Base-by-base conservation (phyloP, 2,329 filamentous ascomycete species). In the Apiospora marii region DNA sequence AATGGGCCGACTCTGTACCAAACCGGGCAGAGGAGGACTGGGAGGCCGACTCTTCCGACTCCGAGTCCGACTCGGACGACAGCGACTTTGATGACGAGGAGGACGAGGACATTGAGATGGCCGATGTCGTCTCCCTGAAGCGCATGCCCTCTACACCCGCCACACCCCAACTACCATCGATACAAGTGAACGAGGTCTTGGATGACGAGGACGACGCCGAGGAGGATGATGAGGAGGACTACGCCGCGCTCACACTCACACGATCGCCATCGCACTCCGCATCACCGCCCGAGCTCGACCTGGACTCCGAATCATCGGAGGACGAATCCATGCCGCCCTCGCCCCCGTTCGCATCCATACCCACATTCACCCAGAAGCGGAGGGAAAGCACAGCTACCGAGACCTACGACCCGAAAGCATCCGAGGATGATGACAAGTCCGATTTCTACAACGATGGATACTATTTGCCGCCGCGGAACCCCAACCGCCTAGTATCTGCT, bases 1-100 rank as follows among this genome's bases (percentile, higher is more conserved):
- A 96, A 87, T 98, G 94, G 94, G 93, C 94, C 80, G 94, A 97
- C 82, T 88, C 90, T 72, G 89, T 95, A 75, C 87, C 89, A 74
- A 93, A 95, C 83, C 92, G 94, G 76, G 85, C 89, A 70, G 90
- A 94, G 81, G 91, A 94, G 74, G 92, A 94, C 76, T 91, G 89
- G 86, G 86, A 91, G 74, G 88, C 87, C 76, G 68, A 70, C 48
- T 58, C 68, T 22, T 88, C 89, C 75, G 86, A 87, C 76, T 87
- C 86, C 74, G 89, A 91, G 76, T 87, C 85, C 72, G 86, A 86
- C 73, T 89, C 83, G 68, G 82, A 87, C 78, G 86, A 87, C 78
- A 85, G 83, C 67, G 85, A 87, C 72, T 82, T 85, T 73, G 87
- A 88, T 72, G 84, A 85, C 73, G 86, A 87, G 68, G 83, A 86